These are phyloP conservation scores for Daldinia grandis DNA, from an alignment of 495 filamentous ascomycete genomes.

Conservation along the genomic window DNA sequence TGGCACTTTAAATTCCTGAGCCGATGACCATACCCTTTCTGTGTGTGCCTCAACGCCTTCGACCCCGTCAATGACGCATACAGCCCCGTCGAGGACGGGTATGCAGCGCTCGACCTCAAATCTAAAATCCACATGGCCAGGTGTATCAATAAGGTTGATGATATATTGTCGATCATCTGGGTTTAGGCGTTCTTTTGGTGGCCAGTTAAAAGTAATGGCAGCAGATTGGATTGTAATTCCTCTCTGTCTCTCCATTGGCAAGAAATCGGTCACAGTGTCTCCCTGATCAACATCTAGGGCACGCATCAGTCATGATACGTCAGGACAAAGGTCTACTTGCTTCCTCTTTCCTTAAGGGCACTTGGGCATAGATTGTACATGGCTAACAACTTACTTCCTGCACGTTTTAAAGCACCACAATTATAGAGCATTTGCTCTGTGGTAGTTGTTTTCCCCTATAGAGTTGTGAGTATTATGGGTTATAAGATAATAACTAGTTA, in stretches of 20 bases:
- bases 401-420: constrained; percentile 83
- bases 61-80: constrained; percentile 96
- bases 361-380: neutral
- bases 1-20: constrained; percentile 84
- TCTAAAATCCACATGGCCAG: constrained; percentile 97
- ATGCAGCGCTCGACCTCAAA: constrained; percentile 96
- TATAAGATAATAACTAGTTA: constrained; percentile 3
- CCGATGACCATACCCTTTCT: constrained; percentile 95
- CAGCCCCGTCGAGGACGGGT: constrained; percentile 91
- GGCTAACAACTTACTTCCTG: constrained; percentile 70
- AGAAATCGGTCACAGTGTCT: constrained; percentile 96
- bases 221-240: constrained; percentile 99
- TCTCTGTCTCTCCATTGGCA: constrained; percentile 90
- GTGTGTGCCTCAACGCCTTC: constrained; percentile 98
- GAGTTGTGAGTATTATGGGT: constrained; percentile 13
- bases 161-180: constrained; percentile 54
- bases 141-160: constrained; percentile 97
- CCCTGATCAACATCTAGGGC: constrained; percentile 91
- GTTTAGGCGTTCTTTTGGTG: constrained; percentile 46
- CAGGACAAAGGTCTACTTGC: neutral
- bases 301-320: constrained; percentile 28
- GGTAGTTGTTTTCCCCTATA: constrained; percentile 94
- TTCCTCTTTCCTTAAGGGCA: neutral
- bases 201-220: constrained; percentile 94
- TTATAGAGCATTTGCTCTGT: constrained; percentile 99